Evolutionary conservation across 2,329 filamentous ascomycete genomes (phyloP).

Genomic region (Bipolaris gigantea): DNA sequence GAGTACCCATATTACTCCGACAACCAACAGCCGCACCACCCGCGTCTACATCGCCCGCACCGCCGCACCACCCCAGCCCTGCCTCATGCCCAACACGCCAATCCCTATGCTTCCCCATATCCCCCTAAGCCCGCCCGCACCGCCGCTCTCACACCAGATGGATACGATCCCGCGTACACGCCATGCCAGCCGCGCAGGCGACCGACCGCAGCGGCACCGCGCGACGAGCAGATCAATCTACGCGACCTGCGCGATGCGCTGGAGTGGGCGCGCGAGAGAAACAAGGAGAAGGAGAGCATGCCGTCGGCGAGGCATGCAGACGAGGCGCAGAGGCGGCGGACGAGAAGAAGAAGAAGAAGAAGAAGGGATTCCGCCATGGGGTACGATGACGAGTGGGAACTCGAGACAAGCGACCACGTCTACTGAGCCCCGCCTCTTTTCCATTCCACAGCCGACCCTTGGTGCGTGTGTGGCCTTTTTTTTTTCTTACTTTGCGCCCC

Average conservation of each 20-base stretch:
- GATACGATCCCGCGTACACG: conserved; percentile 1
- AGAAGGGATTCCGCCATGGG: background rate
- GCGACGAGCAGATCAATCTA: background rate
- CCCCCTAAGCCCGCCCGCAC: conserved; percentile 13
- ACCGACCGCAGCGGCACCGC: background rate
- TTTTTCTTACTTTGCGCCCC: no score
- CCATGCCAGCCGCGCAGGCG: background rate
- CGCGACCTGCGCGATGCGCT: conserved; percentile 7
- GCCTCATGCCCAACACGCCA: conserved; percentile 1
- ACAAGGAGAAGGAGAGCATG: background rate
- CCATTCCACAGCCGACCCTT: no score
- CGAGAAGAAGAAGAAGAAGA: background rate
- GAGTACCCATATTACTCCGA: conserved; percentile 8
- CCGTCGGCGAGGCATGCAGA: background rate
- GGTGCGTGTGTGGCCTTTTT: no score
- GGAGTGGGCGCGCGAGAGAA: conserved; percentile 9
- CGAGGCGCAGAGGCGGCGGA: no score
- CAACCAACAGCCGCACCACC: conserved; percentile 4
- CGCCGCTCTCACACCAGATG: conserved; percentile 8
- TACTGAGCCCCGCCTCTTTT: background rate
- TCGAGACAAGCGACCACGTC: background rate
- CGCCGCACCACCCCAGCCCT: conserved; percentile 19
- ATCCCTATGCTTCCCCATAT: background rate
- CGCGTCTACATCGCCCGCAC: conserved; percentile 6
- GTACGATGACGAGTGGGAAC: conserved; percentile 13